Base-by-base conservation (phyloP, 768 basidiomycete genomes). In the Tricholoma terreum region DNA sequence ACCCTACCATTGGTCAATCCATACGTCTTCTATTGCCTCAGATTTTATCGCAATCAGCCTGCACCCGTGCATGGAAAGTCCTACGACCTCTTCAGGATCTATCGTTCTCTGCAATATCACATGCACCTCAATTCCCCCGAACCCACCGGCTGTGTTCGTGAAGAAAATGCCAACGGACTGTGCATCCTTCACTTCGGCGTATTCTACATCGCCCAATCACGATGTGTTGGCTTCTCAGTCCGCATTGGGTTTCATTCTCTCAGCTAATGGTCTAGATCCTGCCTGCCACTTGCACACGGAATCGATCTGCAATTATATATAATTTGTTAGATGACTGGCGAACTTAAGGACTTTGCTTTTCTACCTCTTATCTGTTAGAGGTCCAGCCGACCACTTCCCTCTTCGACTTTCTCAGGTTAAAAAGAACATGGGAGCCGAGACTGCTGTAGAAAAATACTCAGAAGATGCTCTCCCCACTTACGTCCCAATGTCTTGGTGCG, bases 401-500 rank as follows among this genome's bases (percentile, higher is more conserved):
- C 36, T 15, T 14, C 36, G 2, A n/a, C 36, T 15, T 38, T n/a
- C 12, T 15, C 21, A 42, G 40, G 58, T 56, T 53, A 49, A 48
- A 36, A 38, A 52, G 53, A 55, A 58, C 36, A 64, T 62, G 58
- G 61, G 58, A 6, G 50, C 58, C 9, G 56, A 55, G 22, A 59
- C 40, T 17, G 11, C 22, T 12, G 55, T 52, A 42, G 52, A 67
- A 43, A 65, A 69, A 33, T 73, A 78, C 63, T 59, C 56, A 51
- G 78, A 81, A 57, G 69, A 76, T 62, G 67, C 64, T 19, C 75
- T 79, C 52, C 79, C 76, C 31, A 63, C 61, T 11, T 81, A 73
- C 61, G 71, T 68, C 11, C 80, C 80, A 24, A 77, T 80, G 77
- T 72, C 73, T 55, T 81, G 79, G 79, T 79, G 64, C 46, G 72